A percentile compares a stretch with the other conserved stretches of the same genome.
Conservation (phyloP, 2,329 filamentous ascomycete genomes). For the Sporothrix sp. region DNA sequence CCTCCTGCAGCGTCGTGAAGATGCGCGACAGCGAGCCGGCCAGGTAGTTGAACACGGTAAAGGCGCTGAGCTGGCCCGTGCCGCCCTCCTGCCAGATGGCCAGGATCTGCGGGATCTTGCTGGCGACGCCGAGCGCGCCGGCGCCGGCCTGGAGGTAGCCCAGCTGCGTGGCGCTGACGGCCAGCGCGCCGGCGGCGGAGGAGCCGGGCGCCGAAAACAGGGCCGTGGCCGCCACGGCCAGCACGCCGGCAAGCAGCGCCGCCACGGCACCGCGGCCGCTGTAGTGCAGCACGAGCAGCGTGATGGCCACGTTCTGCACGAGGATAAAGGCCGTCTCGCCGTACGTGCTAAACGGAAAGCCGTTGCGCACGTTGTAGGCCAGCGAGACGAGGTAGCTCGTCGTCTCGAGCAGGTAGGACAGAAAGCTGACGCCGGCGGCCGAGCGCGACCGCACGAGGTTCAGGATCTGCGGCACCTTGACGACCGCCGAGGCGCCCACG, state of each 20-base stretch:
- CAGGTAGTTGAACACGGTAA: constrained; percentile 98
- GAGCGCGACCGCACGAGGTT: constrained; percentile 79
- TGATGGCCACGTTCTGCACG: constrained; percentile 85
- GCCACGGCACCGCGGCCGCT: constrained; percentile 58
- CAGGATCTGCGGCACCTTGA: constrained; percentile 94
- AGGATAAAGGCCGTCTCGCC: constrained; percentile 91
- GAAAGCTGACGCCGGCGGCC: constrained; percentile 74
- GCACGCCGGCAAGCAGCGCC: constrained; percentile 65
- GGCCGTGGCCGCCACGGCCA: constrained; percentile 59
- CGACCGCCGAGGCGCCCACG: constrained; percentile 77
- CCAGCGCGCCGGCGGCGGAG: constrained; percentile 31
- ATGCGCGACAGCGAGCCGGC: constrained; percentile 85
- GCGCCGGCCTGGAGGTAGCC: constrained; percentile 74
- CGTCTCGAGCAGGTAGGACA: constrained; percentile 89
- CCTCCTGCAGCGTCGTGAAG: constrained; percentile 95
- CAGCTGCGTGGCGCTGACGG: constrained; percentile 61
- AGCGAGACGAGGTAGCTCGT: constrained; percentile 78
- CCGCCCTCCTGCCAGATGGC: constrained; percentile 77
- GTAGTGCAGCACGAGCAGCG: constrained; percentile 76
- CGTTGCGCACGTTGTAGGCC: constrained; percentile 83
- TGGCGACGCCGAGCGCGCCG: constrained; percentile 71
- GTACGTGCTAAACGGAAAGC: constrained; percentile 92
- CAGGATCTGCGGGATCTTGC: constrained; percentile 88
- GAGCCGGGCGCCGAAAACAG: constrained; percentile 50
- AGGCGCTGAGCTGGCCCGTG: constrained; percentile 92